Base-by-base conservation (phyloP, 2,329 filamentous ascomycete species). In the Epicoccum nigrum region DNA sequence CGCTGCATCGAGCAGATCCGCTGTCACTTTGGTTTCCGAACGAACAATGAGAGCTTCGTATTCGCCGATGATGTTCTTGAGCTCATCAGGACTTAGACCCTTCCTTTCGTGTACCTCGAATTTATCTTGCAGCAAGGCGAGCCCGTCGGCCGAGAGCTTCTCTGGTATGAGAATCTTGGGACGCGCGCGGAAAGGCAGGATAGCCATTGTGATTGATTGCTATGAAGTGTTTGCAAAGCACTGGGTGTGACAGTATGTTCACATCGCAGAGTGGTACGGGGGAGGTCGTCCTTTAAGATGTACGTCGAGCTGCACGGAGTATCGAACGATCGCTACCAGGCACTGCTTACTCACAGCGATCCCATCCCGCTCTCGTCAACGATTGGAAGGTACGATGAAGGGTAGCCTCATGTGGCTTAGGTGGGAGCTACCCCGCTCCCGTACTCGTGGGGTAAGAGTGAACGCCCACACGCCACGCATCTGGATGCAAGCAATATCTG, bases 11-110 rank as follows among this genome's bases (percentile, higher is more conserved):
- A 93, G 79, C 1, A 93, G 79, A 2, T 81, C 76, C 0, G 86
- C 81, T 0, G 87, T 92, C 53, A 93, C 89, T 66, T 92, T 88
- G 1, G 89, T 93, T 74, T 92, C 89, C 30, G 89, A 92, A 2
- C 89, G 86, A 32, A 93, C 86, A 54, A 93, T 89, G 43, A 93
- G 80, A 16, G 87, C 90, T 39, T 92, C 84, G 70, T 92, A 92
- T 17, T 81, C 76, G 0, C 85, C 82, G 50, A 93, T 91, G 51
- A 87, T 80, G n/a, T 76, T 60, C 33, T 86, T 73, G 16, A 93
- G 79, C 58, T 91, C 83, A 1, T 85, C 78, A 0, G 86, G 72
- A 3, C 80, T 81, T 13, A 92, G 74, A 1, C 82, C 83, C 41
- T 83, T 82, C 44, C 81, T 83, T 56, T 86, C 84, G 66, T 93